Base-by-base conservation (phyloP, 1,284 basidiomycete genomes). In the Sporisorium exsertum region DNA sequence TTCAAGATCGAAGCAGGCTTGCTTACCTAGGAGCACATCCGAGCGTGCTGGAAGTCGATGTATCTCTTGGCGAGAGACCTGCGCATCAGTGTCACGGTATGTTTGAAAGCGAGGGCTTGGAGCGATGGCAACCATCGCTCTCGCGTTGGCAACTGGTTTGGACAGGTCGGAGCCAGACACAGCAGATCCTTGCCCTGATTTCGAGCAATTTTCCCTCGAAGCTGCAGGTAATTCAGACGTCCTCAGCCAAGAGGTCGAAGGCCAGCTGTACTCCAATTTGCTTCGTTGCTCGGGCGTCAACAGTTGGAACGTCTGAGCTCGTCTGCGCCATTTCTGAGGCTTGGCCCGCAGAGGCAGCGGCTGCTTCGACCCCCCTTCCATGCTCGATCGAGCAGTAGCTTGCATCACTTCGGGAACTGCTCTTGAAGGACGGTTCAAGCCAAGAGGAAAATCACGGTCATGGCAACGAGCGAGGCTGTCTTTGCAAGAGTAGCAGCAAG, bases 11-110 rank as follows among this genome's bases (percentile, higher is more conserved):
- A 5, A 16, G 37, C 37, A 40, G 16, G 35, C 8, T 35, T 35
- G 47, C 47, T 49, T 49, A 49, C 47, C 47, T 49, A 59, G 57
- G 15, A 65, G 64, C 12, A 49, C 13, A 8, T 60, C 46, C 18
- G 64, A 20, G 13, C 51, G 40, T 3, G 18, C 7, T 7, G 57
- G 58, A 59, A 59, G 57, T 18, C 12, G 27, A 13, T 45, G 40
- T 3, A 65, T 46, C 0, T 52, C 45, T 4, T 59, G 52, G 47
- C 51, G 45, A 37, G 43, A 45, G 4, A 56, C 51, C 9, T 29
- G 52, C 22, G 43, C 40, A 27, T 42, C 51, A 22, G 62, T 46
- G 27, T 63, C 56, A 13, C 55, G 37, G 18, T 45, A 58, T 1
- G 66, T 46, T 22, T 24, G 29, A 32, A 37, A 52, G 7, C 46